Conservation (phyloP, 257 asterid species). For the Coffea canephora region DNA sequence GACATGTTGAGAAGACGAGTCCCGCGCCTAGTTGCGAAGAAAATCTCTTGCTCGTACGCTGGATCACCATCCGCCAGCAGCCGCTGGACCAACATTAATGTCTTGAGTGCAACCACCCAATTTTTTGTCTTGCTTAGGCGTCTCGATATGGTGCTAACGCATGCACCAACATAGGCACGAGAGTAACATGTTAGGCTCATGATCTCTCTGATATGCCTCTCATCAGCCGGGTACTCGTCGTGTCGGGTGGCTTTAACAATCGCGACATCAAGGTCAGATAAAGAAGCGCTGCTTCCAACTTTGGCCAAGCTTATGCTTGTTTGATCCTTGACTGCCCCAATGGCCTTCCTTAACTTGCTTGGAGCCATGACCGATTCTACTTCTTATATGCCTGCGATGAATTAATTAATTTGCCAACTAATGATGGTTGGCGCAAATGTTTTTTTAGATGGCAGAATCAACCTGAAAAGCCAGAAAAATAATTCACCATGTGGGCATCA, state of each 20-base stretch:
- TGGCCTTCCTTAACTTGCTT: conserved; percentile 83
- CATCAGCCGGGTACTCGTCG: conserved; percentile 93
- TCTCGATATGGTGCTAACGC: conserved; percentile 64
- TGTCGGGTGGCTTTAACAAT: conserved; percentile 93
- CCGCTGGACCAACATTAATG: conserved; percentile 82
- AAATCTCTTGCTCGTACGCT: conserved; percentile 79
- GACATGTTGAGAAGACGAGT: conserved; percentile 93
- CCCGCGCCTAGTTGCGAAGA: conserved; percentile 83
- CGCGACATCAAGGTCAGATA: conserved; percentile 90
- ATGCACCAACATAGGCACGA: conserved; percentile 58
- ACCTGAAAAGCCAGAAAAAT: neutral
- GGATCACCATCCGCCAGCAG: conserved; percentile 71
- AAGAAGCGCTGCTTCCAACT: conserved; percentile 62
- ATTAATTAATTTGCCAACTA: neutral
- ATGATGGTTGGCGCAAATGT: neutral
- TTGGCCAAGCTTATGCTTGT: conserved; percentile 94
- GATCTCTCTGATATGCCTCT: conserved; percentile 71
- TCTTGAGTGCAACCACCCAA: conserved; percentile 87
- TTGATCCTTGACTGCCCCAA: conserved; percentile 88
- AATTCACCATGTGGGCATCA: neutral
- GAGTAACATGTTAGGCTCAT: conserved; percentile 72
- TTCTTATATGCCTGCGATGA: neutral
- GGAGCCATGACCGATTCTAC: conserved; percentile 51
- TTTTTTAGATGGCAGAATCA: neutral
- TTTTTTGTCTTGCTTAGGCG: conserved; percentile 84